Percentiles rank a stretch among this genome's conserved stretches.
Evolutionary conservation across 305 asterid species (phyloP).

Genomic region (Solanum aculeatissimum): DNA sequence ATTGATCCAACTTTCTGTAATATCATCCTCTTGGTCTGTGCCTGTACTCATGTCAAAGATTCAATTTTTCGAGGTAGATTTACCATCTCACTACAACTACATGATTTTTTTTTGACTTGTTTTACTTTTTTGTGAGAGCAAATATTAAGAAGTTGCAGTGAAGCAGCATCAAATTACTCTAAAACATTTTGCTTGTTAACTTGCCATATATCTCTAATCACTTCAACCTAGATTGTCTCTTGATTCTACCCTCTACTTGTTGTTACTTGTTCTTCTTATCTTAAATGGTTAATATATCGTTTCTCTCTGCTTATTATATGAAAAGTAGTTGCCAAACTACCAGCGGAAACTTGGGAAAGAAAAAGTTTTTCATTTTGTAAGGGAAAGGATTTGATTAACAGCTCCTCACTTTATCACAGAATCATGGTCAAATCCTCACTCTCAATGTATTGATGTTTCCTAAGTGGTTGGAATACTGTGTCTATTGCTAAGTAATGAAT

Average conservation of each 20-base stretch:
- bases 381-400: neutral
- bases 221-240: neutral
- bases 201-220: neutral
- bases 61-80: neutral
- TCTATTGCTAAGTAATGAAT: neutral
- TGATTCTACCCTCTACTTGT: neutral
- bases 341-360: neutral
- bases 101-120: neutral
- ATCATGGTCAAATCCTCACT: neutral
- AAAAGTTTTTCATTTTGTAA: neutral
- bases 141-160: neutral
- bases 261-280: neutral
- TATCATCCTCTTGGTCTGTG: constrained; percentile 19
- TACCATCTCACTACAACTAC: neutral
- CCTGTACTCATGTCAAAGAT: constrained; percentile 21
- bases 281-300: neutral
- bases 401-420: neutral
- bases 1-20: constrained; percentile 43
- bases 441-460: neutral
- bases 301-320: neutral
- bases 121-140: neutral
- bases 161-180: neutral
- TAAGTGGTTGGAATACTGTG: neutral
- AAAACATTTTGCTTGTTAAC: neutral
- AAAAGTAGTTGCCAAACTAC: neutral